phyloP scores from a whole-genome alignment of 306 rosid species.

The Castanospermum australe region DNA sequence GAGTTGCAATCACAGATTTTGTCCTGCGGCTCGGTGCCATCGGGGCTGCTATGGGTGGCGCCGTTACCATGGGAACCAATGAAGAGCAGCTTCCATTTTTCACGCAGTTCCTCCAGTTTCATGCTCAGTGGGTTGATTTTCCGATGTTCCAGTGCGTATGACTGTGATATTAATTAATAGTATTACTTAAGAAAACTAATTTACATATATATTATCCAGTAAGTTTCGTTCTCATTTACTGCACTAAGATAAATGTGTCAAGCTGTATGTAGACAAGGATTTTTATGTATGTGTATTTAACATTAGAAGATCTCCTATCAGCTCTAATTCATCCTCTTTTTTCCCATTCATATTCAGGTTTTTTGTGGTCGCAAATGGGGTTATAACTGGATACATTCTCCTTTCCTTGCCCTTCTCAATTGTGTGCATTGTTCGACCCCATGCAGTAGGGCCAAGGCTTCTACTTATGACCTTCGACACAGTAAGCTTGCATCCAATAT shows the following conservation, averaged over 20 bases:
- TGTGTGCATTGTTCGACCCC: constrained; percentile 52
- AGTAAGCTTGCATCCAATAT: constrained; percentile 27
- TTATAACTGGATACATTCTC: constrained; percentile 30
- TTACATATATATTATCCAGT: neutral
- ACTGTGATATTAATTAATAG: too few species aligned
- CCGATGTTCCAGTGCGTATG: constrained; percentile 41
- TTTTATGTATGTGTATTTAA: neutral
- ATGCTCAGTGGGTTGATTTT: constrained; percentile 47
- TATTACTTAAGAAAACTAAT: neutral
- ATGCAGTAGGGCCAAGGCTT: constrained; percentile 43
- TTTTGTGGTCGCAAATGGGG: constrained; percentile 45
- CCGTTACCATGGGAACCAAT: constrained; percentile 32
- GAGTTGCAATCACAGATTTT: constrained; percentile 40
- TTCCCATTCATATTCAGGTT: constrained; percentile 20
- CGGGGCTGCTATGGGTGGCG: constrained; percentile 42
- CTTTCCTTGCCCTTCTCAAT: constrained; percentile 47
- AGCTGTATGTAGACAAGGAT: neutral
- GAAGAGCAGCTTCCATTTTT: constrained; percentile 55
- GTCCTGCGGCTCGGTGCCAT: constrained; percentile 42
- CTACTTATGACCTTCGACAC: constrained; percentile 36
- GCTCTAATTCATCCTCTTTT: neutral
- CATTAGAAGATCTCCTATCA: neutral
- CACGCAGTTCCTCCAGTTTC: constrained; percentile 65
- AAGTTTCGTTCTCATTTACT: neutral
- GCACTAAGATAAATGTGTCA: neutral